Conservation (phyloP, 352 stramenopile genomes). For the Phytophthora capsici region DNA sequence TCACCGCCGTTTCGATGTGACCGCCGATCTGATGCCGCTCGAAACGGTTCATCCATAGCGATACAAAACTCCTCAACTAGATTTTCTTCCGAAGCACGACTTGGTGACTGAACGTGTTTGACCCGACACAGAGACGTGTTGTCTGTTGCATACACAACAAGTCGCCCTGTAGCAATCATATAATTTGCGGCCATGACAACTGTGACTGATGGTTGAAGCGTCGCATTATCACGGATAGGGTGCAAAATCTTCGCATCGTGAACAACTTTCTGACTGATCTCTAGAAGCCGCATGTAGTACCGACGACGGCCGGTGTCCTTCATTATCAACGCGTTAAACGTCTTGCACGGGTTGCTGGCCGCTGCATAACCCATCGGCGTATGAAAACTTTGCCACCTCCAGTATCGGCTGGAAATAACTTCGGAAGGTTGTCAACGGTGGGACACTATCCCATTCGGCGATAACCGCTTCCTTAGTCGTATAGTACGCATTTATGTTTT, state of each 20-base stretch:
- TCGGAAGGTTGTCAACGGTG: not conserved
- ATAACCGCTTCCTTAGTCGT: not conserved
- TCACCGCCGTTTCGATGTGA: not conserved
- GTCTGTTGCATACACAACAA: not conserved
- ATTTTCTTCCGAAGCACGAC: no score
- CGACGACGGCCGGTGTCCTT: not conserved
- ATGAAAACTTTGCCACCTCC: not conserved
- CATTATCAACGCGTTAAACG: not conserved
- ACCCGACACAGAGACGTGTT: constrained; percentile 1
- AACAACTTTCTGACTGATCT: not conserved
- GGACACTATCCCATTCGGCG: not conserved
- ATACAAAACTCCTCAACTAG: no score
- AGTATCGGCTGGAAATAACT: not conserved
- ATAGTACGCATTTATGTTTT: not conserved
- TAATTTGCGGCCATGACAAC: constrained; percentile 1
- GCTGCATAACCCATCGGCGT: not conserved
- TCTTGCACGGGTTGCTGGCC: not conserved
- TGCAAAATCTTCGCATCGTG: not conserved
- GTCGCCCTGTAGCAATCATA: not conserved
- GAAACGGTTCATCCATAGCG: no score
- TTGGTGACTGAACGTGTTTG: not conserved
- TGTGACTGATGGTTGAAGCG: not conserved
- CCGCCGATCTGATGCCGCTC: not conserved
- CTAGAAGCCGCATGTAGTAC: not conserved
- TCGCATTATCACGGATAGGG: not conserved